Evolutionary conservation across 768 basidiomycete species (phyloP).

Genomic region (Galerina marginata): DNA sequence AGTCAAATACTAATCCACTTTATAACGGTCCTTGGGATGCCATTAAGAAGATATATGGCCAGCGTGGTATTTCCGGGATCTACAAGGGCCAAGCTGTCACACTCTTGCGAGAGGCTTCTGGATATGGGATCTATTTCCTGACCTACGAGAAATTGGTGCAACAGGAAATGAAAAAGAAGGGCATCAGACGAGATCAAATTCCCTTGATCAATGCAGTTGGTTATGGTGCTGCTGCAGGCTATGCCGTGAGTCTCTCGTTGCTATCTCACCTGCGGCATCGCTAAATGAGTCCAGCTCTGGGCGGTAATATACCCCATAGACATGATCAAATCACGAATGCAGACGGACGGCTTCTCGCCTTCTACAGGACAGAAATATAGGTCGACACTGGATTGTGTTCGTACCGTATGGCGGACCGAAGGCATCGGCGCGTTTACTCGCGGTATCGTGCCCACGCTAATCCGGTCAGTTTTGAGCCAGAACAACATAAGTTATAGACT

Average conservation of each 20-base stretch:
- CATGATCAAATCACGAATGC: conserved; percentile 95
- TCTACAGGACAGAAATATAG: conserved; percentile 82
- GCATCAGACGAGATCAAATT: conserved; percentile 78
- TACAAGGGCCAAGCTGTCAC: conserved; percentile 95
- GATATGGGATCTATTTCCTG: conserved; percentile 90
- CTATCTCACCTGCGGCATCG: neutral
- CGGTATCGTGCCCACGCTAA: conserved; percentile 90
- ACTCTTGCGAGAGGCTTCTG: conserved; percentile 79
- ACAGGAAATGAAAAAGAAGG: conserved; percentile 76
- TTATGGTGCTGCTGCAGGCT: conserved; percentile 92
- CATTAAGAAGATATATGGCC: conserved; percentile 78
- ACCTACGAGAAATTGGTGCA: conserved; percentile 93
- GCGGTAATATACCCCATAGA: conserved; percentile 95
- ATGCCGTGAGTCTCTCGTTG: conserved; percentile 63
- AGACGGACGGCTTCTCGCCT: conserved; percentile 87
- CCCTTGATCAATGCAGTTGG: conserved; percentile 77
- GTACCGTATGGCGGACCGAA: conserved; percentile 82
- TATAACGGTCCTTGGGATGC: conserved; percentile 91
- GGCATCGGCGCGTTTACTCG: conserved; percentile 88
- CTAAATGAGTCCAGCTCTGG: conserved; percentile 63
- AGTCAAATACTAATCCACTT: conserved; percentile 73
- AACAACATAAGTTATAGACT: neutral
- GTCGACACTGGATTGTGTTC: conserved; percentile 82
- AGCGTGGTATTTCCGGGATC: conserved; percentile 81
- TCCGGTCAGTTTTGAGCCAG: conserved; percentile 60